These are phyloP conservation scores for Acidomyces sp. DNA, from an alignment of 495 filamentous ascomycete genomes.

Conservation along the genomic window DNA sequence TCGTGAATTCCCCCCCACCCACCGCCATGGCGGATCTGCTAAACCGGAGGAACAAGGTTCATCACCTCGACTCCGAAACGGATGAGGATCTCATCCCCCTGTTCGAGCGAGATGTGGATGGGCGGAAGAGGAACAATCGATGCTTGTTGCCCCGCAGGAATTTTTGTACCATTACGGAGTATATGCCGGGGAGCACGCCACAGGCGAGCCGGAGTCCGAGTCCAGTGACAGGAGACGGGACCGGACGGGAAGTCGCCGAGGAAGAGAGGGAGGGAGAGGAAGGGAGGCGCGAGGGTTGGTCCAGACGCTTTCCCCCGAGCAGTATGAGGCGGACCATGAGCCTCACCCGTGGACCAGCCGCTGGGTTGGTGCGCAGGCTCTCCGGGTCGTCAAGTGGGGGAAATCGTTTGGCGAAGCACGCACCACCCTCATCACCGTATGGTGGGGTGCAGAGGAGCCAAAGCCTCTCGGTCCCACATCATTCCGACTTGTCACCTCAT, in stretches of 20 bases:
- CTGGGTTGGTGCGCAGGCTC: slow-evolving; percentile 22
- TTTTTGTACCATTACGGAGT: slow-evolving; percentile 79
- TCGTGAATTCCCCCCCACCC: slow-evolving; percentile 83
- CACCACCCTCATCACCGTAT: not conserved
- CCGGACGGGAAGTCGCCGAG: not conserved
- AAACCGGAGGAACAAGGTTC: slow-evolving; percentile 85
- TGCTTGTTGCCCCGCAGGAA: slow-evolving; percentile 80
- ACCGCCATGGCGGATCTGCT: slow-evolving; percentile 81
- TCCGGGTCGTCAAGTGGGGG: slow-evolving; percentile 12
- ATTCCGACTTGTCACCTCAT: too few species aligned
- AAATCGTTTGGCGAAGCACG: not conserved
- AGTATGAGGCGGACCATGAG: slow-evolving; percentile 14
- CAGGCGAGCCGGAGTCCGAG: slow-evolving; percentile 23
- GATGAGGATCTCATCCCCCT: slow-evolving; percentile 94
- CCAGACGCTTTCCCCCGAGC: slow-evolving; percentile 13
- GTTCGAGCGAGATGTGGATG: slow-evolving; percentile 78
- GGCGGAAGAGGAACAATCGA: slow-evolving; percentile 80
- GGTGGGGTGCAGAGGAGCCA: slow-evolving; percentile 1
- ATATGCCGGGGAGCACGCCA: slow-evolving; percentile 65
- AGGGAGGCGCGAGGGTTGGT: slow-evolving; percentile 2
- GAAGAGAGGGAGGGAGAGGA: not conserved
- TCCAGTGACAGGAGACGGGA: not conserved
- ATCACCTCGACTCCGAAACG: slow-evolving; percentile 72
- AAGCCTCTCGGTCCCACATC: too few species aligned
- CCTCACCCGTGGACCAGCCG: slow-evolving; percentile 14